Conservation (phyloP, 495 filamentous ascomycete genomes). For the Chaetomium cochliodes region DNA sequence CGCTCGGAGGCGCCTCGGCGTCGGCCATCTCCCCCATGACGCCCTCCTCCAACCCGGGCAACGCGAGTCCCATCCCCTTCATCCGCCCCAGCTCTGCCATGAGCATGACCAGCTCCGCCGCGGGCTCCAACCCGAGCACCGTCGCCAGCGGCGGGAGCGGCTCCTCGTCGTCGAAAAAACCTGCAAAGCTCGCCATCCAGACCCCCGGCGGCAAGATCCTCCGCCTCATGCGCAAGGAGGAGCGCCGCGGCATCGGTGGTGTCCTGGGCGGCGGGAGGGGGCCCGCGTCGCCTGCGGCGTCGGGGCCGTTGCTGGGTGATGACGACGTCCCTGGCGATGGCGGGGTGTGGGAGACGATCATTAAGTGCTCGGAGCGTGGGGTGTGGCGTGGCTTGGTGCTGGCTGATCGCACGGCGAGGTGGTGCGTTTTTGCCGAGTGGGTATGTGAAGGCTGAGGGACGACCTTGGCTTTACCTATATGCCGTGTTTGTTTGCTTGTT, state of each 20-base stretch:
- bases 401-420: constrained; percentile 90
- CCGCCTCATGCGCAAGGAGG: constrained; percentile 82
- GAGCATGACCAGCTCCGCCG: constrained; percentile 68
- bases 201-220: constrained; percentile 94
- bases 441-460: constrained; percentile 51
- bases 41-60: constrained; percentile 53
- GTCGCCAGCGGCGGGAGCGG: constrained; percentile 40
- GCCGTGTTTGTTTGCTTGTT: background rate
- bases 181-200: constrained; percentile 94
- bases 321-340: constrained; percentile 67
- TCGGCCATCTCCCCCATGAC: constrained; percentile 23
- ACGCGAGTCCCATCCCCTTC: constrained; percentile 66
- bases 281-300: constrained; percentile 42
- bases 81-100: constrained; percentile 74
- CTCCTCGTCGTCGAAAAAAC: constrained; percentile 58
- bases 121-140: constrained; percentile 55
- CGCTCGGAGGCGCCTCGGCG: constrained; percentile 37
- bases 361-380: constrained; percentile 89
- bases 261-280: constrained; percentile 37
- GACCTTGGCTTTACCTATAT: too few species aligned
- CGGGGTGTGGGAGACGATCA: constrained; percentile 94
- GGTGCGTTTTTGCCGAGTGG: constrained; percentile 99
- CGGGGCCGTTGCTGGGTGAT: constrained; percentile 40
- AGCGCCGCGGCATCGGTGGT: constrained; percentile 52
- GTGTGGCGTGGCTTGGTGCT: constrained; percentile 91